Percentiles rank a stretch among this genome's conserved stretches.
These are phyloP conservation scores for Trichosanthes cucumerina DNA, from an alignment of 306 rosid species.

Conservation along the genomic window DNA sequence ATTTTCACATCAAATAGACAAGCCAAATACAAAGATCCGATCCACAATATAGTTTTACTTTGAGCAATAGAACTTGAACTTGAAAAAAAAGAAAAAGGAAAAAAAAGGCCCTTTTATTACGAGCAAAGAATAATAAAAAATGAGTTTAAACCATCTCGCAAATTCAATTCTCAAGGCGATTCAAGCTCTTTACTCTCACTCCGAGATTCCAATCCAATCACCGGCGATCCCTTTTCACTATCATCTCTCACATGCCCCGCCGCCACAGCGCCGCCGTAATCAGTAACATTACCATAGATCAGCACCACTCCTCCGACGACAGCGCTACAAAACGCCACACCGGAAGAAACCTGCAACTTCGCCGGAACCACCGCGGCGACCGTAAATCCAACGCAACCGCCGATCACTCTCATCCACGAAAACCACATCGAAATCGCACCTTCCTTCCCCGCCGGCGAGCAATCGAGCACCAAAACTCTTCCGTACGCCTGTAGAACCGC, in stretches of 20 bases:
- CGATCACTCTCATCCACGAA: constrained; percentile 49
- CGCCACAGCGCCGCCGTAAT: constrained; percentile 53
- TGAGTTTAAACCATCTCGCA: not conserved
- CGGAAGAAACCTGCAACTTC: constrained; percentile 30
- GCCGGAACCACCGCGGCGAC: constrained; percentile 35
- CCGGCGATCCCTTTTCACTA: constrained; percentile 15
- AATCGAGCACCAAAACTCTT: constrained; percentile 51
- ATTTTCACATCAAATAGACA: no score
- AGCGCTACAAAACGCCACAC: constrained; percentile 45
- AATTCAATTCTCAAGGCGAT: not conserved
- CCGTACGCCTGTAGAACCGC: constrained; percentile 64
- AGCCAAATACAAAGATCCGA: no score
- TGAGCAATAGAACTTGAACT: not conserved
- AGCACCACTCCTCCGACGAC: constrained; percentile 35
- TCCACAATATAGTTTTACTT: not conserved
- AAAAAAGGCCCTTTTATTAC: not conserved
- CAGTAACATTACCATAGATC: constrained; percentile 56
- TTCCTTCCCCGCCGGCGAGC: constrained; percentile 65
- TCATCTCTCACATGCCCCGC: constrained; percentile 58
- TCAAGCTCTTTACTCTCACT: constrained; percentile 3
- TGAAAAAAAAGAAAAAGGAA: no score
- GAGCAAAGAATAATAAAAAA: not conserved
- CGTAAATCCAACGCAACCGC: constrained; percentile 45
- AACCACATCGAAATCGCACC: constrained; percentile 65
- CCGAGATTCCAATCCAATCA: not conserved